Conservation (phyloP, 2,329 filamentous ascomycete species). For the Arachnopeziza araneosa region DNA sequence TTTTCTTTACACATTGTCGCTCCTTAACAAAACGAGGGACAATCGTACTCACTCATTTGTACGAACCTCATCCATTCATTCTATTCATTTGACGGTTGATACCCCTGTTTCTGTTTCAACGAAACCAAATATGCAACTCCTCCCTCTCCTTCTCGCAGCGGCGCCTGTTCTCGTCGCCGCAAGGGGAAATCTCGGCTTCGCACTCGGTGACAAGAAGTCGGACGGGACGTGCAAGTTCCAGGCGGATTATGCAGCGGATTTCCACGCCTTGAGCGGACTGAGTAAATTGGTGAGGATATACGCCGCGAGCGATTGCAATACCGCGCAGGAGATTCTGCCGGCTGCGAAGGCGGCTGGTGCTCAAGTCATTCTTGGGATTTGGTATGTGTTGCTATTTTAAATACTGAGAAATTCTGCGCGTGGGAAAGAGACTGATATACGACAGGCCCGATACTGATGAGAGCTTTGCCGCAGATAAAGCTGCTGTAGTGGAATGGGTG, state of each 20-base stretch:
- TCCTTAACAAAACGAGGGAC: neutral
- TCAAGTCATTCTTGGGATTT: slow-evolving; percentile 65
- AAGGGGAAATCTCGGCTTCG: slow-evolving; percentile 55
- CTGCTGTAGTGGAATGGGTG: slow-evolving; percentile 47
- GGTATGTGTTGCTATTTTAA: slow-evolving; percentile 39
- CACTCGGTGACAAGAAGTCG: slow-evolving; percentile 58
- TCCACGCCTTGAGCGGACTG: slow-evolving; percentile 50
- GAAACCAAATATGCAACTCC: slow-evolving; percentile 5
- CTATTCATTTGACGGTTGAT: slow-evolving; percentile 2
- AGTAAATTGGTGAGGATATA: slow-evolving; percentile 60
- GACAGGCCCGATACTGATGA: slow-evolving; percentile 56
- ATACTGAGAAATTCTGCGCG: neutral
- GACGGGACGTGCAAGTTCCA: slow-evolving; percentile 57
- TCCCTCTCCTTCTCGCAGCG: slow-evolving; percentile 23
- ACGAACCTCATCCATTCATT: neutral
- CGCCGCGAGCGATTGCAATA: slow-evolving; percentile 60
- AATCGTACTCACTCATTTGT: neutral
- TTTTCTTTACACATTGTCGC: neutral
- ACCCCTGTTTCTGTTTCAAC: neutral
- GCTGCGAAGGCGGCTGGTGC: slow-evolving; percentile 60
- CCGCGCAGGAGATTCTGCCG: slow-evolving; percentile 55
- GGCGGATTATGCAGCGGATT: slow-evolving; percentile 59
- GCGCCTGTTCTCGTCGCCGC: slow-evolving; percentile 44
- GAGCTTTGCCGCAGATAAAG: slow-evolving; percentile 55
- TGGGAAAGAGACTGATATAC: slow-evolving; percentile 1